These are phyloP conservation scores for Colletotrichum sp. DNA, from an alignment of 2,329 filamentous ascomycete species.

Conservation along the genomic window DNA sequence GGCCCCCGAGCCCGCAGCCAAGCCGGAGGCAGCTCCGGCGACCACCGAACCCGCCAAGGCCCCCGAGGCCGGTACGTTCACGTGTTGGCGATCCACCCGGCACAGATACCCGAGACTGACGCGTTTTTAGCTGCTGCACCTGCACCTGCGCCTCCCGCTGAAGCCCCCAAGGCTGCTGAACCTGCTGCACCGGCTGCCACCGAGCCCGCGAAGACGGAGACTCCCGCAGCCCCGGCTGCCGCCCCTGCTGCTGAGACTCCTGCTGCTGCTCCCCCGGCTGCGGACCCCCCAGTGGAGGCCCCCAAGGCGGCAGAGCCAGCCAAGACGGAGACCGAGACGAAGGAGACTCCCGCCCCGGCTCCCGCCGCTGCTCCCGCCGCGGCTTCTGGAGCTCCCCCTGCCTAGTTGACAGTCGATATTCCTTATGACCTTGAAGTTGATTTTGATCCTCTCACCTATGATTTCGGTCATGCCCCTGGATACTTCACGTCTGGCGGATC, in stretches of 20 bases:
- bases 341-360: conserved; percentile 26
- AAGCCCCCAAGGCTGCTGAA: conserved; percentile 2
- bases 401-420: background rate
- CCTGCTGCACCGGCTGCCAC: conserved; percentile 30
- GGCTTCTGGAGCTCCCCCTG: conserved; percentile 24
- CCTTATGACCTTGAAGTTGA: background rate
- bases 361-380: conserved; percentile 28
- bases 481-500: background rate
- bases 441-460: background rate
- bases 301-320: conserved; percentile 2
- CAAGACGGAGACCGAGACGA: conserved; percentile 17
- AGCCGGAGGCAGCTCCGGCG: conserved; percentile 13
- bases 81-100: background rate
- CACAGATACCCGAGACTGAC: background rate
- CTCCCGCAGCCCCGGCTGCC: conserved; percentile 27
- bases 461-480: background rate
- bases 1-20: conserved; percentile 7
- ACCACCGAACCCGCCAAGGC: conserved; percentile 23
- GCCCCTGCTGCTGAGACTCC: conserved; percentile 23
- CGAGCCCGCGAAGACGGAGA: conserved; percentile 22
- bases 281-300: background rate
- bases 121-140: conserved; percentile 28
- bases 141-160: conserved; percentile 27
- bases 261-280: conserved; percentile 16
- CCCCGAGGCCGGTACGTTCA: conserved; percentile 9